Conservation (phyloP, 768 basidiomycete genomes). For the Mycena vulgaris region DNA sequence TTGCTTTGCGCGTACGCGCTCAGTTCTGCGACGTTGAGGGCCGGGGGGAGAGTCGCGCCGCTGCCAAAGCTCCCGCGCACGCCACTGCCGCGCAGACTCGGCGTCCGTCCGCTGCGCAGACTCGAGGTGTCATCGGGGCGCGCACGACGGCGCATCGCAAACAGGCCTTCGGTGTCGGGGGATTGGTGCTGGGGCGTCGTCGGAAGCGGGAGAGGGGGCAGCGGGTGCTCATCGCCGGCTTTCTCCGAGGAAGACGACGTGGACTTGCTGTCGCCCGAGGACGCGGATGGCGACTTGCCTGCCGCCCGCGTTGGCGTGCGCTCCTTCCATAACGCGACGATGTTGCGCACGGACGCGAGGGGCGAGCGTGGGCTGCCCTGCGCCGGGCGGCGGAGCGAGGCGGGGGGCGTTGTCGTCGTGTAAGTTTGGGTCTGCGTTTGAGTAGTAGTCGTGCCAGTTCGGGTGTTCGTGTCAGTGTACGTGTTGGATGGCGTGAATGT, state of each 20-base stretch:
- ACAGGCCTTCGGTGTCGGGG: conserved; percentile 61
- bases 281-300: conserved; percentile 55
- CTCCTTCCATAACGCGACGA: conserved; percentile 87
- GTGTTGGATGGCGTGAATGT: conserved; percentile 49
- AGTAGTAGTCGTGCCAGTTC: conserved; percentile 45
- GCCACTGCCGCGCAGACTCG: conserved; percentile 38
- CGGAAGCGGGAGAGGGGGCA: conserved; percentile 29
- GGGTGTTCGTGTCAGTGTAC: conserved; percentile 42
- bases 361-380: conserved; percentile 77
- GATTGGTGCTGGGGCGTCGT: conserved; percentile 2
- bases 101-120: conserved; percentile 32
- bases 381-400: conserved; percentile 74
- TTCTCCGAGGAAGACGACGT: neutral
- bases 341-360: conserved; percentile 81
- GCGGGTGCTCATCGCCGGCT: conserved; percentile 29
- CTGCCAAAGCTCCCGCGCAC: conserved; percentile 52
- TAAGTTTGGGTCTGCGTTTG: conserved; percentile 52
- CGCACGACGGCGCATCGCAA: conserved; percentile 54
- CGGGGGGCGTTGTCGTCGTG: conserved; percentile 64
- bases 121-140: conserved; percentile 51
- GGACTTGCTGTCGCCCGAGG: conserved; percentile 41
- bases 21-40: conserved; percentile 62
- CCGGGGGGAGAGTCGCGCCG: conserved; percentile 53
- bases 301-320: conserved; percentile 65
- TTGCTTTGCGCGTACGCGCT: conserved; percentile 64